A percentile compares a stretch with the other conserved stretches of the same genome.
These are phyloP conservation scores for Odontarrhena argentea DNA, from an alignment of 345 rosid genomes.

Conservation along the genomic window DNA sequence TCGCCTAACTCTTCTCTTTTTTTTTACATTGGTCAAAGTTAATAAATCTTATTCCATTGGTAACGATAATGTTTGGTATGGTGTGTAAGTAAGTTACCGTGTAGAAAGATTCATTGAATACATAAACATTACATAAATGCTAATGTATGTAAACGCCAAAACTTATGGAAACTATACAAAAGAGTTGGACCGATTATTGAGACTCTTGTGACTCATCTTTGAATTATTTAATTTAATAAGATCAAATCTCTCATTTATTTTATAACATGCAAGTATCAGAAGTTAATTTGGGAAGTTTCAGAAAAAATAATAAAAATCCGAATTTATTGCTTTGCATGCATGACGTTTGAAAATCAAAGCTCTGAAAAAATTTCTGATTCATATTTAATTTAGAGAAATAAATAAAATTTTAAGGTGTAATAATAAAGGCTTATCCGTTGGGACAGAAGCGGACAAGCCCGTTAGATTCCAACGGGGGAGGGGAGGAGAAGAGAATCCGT, in stretches of 20 bases:
- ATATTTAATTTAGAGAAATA: background rate
- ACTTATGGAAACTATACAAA: constrained; percentile 19
- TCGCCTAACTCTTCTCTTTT: constrained; percentile 18
- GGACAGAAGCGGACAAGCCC: constrained; percentile 25
- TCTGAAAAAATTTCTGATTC: background rate
- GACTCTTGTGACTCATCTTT: constrained; percentile 28
- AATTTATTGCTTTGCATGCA: constrained; percentile 22
- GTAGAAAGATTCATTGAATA: constrained; percentile 19
- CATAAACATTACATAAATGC: constrained; percentile 15
- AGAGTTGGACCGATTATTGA: constrained; percentile 27
- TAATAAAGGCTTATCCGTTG: constrained; percentile 31
- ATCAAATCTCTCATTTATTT: constrained; percentile 1
- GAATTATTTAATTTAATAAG: constrained; percentile 10
- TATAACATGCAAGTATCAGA: background rate
- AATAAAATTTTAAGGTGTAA: background rate
- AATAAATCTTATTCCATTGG: constrained; percentile 9
- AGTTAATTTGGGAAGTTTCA: too few relatives aligned
- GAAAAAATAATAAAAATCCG: background rate
- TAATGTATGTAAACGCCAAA: constrained; percentile 29
- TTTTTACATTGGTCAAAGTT: constrained; percentile 24
- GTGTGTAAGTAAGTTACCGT: constrained; percentile 25
- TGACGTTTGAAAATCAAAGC: background rate
- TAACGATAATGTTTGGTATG: constrained; percentile 17
- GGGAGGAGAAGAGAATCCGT: constrained; percentile 24
- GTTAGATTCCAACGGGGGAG: constrained; percentile 36